Conservation (phyloP, 257 asterid genomes). For the Nicotiana attenuata region DNA sequence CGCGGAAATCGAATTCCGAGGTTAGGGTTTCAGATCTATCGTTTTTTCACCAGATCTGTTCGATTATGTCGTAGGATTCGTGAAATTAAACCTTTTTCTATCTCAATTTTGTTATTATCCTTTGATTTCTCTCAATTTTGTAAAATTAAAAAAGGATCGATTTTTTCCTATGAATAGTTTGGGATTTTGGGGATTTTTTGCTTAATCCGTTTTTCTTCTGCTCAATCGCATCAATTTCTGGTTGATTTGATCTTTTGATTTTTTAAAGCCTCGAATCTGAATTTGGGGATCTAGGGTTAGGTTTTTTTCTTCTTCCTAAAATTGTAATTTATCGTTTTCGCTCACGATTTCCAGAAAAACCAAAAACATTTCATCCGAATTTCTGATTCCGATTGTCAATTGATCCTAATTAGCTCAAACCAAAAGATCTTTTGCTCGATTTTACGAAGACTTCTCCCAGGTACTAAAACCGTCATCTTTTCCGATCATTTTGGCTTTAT, state of each 20-base stretch:
- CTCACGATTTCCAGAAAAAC: not conserved
- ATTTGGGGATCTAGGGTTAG: slow-evolving; percentile 21
- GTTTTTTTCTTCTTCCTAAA: not conserved
- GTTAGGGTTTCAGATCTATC: slow-evolving; percentile 24
- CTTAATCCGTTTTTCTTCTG: not conserved
- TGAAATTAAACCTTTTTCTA: not conserved
- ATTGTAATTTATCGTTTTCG: not conserved
- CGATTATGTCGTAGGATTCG: not conserved
- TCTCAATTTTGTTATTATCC: not conserved
- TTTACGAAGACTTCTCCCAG: not conserved
- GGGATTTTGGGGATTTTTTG: not conserved
- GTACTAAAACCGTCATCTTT: not conserved
- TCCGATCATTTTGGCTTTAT: not conserved
- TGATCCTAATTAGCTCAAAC: not conserved
- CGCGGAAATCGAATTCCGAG: slow-evolving; percentile 10
- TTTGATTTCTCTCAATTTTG: not conserved
- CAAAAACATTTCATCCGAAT: not conserved
- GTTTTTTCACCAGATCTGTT: slow-evolving; percentile 12
- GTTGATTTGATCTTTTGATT: not conserved
- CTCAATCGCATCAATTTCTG: not conserved
- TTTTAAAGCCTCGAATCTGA: not conserved
- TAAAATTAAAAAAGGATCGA: not conserved
- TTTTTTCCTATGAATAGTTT: not conserved
- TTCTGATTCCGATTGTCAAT: not conserved
- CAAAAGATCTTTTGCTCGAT: not conserved